Conservation (phyloP, 2,329 filamentous ascomycete species). For the Arthrobotrys musiformis region DNA sequence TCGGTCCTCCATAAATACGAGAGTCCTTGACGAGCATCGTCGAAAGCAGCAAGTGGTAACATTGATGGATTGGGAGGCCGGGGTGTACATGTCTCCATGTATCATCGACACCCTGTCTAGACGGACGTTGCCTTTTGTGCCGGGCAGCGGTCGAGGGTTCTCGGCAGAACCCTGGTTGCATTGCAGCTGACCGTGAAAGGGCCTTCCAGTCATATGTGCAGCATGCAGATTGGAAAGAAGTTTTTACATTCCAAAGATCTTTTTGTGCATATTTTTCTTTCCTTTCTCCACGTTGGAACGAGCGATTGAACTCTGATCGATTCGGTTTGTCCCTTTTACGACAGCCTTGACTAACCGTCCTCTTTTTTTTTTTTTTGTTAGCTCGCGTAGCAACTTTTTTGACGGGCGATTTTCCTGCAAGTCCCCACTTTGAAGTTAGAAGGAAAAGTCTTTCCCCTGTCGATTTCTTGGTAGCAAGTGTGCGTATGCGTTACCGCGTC, state of each 20-base stretch:
- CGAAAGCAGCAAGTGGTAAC: constrained; percentile 25
- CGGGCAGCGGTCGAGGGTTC: background rate
- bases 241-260: constrained; percentile 13
- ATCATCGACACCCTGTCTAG: background rate
- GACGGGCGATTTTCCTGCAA: constrained; percentile 5
- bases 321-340: background rate
- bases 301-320: background rate
- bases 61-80: background rate
- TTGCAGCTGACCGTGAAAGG: constrained; percentile 33
- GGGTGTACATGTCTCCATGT: too few relatives aligned
- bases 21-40: background rate
- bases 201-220: constrained; percentile 34
- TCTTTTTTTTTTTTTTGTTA: too few relatives aligned
- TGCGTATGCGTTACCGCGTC: background rate
- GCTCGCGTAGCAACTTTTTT: constrained; percentile 10
- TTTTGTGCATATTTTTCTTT: constrained; percentile 5
- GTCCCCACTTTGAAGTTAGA: background rate
- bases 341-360: constrained; percentile 37
- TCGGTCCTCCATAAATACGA: background rate
- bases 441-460: background rate
- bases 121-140: background rate
- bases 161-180: constrained; percentile 19
- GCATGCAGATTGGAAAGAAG: background rate
- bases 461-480: background rate
- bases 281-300: background rate